Evolutionary conservation across 2,329 filamentous ascomycete genomes (phyloP).

Genomic region (Alternaria dauci): DNA sequence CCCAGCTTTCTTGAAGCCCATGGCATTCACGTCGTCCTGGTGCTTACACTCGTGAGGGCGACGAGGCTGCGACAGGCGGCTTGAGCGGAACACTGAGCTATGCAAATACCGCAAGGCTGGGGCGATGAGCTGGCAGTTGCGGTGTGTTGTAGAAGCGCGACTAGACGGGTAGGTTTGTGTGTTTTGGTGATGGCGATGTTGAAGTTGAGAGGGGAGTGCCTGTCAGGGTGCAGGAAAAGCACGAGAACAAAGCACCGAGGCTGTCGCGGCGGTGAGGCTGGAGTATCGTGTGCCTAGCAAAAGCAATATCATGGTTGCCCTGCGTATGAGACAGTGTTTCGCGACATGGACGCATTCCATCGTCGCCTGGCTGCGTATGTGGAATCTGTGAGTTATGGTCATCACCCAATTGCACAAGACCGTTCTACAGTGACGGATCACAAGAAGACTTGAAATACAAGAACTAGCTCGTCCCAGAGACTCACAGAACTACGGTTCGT

Average conservation of each 20-base stretch:
- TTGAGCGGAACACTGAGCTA: not conserved
- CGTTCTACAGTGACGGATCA: not conserved
- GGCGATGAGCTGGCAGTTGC: not conserved
- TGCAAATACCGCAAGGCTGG: not conserved
- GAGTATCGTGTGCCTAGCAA: not conserved
- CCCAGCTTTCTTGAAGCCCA: not conserved
- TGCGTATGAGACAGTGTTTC: not conserved
- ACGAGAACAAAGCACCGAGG: not conserved
- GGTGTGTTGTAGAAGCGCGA: not conserved
- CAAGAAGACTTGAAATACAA: not conserved
- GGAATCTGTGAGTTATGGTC: not conserved
- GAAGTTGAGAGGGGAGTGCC: not conserved
- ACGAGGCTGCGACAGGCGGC: not conserved
- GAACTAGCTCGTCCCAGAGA: not conserved
- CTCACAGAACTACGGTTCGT: constrained; percentile 6
- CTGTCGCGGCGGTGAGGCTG: constrained; percentile 1
- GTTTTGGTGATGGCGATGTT: not conserved
- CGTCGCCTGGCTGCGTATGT: not conserved
- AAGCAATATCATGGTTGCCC: not conserved
- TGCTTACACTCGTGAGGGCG: not conserved
- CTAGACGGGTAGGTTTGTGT: not conserved
- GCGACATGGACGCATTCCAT: not conserved
- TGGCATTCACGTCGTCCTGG: not conserved
- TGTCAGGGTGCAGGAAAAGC: constrained; percentile 1
- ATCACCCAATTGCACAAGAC: not conserved